phyloP scores from a whole-genome alignment of 352 stramenopile species.

The Globisporangium nodosum region DNA sequence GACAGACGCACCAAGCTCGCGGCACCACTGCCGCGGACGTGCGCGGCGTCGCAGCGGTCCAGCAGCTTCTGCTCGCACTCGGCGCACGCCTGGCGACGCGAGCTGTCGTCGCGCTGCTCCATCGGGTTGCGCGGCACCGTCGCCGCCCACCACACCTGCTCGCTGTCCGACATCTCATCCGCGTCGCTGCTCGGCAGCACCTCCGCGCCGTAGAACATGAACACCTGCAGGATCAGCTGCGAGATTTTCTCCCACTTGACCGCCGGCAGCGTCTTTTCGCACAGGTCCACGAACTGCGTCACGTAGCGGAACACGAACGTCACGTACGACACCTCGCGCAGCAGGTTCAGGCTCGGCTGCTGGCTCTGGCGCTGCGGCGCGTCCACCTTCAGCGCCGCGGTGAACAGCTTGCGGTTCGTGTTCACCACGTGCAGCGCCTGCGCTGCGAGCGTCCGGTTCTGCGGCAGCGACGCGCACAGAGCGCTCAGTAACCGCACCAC shows the following conservation, averaged over 20 bases:
- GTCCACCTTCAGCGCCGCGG: slow-evolving; percentile 56
- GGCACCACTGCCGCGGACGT: slow-evolving; percentile 1
- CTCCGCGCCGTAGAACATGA: slow-evolving; percentile 56
- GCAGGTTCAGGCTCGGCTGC: slow-evolving; percentile 44
- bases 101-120: slow-evolving; percentile 51
- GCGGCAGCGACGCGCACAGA: slow-evolving; percentile 52
- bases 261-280: slow-evolving; percentile 43
- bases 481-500: slow-evolving; percentile 57
- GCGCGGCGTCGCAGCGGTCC: slow-evolving; percentile 29
- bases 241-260: slow-evolving; percentile 78
- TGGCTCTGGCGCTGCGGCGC: slow-evolving; percentile 16
- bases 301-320: slow-evolving; percentile 82
- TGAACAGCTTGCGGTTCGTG: slow-evolving; percentile 70
- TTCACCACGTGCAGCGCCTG: slow-evolving; percentile 57
- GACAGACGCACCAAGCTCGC: slow-evolving; percentile 46
- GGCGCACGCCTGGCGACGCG: slow-evolving; percentile 25
- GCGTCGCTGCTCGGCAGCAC: slow-evolving; percentile 29
- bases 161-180: slow-evolving; percentile 27
- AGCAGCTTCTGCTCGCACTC: slow-evolving; percentile 42
- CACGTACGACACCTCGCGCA: slow-evolving; percentile 69
- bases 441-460: slow-evolving; percentile 57
- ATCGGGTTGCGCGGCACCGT: slow-evolving; percentile 26
- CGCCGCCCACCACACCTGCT: slow-evolving; percentile 53
- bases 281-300: slow-evolving; percentile 65
- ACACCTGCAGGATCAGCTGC: slow-evolving; percentile 58